Evolutionary conservation across 2,329 filamentous ascomycete species (phyloP), one percentile per base, ranked within the genome.

Genomic region (Mollisiaceae sp.): DNA sequence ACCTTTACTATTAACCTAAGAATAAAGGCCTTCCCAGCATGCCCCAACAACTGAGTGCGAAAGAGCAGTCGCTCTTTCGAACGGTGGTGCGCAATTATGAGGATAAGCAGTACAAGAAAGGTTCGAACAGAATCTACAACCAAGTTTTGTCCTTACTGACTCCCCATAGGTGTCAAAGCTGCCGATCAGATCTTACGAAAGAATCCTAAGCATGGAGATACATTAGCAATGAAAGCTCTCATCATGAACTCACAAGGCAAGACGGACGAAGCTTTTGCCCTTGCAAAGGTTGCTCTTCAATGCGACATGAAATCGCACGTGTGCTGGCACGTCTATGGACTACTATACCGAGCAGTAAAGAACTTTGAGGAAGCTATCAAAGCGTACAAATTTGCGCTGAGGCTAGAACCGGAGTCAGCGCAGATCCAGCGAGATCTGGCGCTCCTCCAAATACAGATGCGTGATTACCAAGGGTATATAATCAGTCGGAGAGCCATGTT

Each of bases 341-440:
- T 99, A 72, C 85, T 99, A 59, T 98, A 97, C 81, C 90, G 94
- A 60, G 90, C 92, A 58, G 91, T 91, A 76, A 98, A 98, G 85
- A 98, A 99, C 80, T 98, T 96, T 74, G 95, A 98, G 78, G 95
- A 98, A 81, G 94, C 96, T 11, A 97, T 97, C 82, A 98, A 98
- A 84, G 96, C 95, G 65, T 99, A 99, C 84, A 96, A 97, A 78
- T 97, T 97, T 79, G 95, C 95, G 18, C 82, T 99, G 73, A 89
- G 88, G 77, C 86, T 98, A 66, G 95, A 99, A 76, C 94, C 96
- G n/a, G 93, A 97, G 24, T 97, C 93, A 15, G 85, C 88, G 68
- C 94, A 97, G 78, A 99, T 99, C 74, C 92, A 97, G 78, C 88
- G 95, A 70, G 96, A 99, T 76, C 84, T 99, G 67, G 94, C 95